A percentile compares a stretch with the other conserved stretches of the same genome.
These are phyloP conservation scores for Neurospora sp. DNA, from an alignment of 495 filamentous ascomycete species.

Conservation along the genomic window DNA sequence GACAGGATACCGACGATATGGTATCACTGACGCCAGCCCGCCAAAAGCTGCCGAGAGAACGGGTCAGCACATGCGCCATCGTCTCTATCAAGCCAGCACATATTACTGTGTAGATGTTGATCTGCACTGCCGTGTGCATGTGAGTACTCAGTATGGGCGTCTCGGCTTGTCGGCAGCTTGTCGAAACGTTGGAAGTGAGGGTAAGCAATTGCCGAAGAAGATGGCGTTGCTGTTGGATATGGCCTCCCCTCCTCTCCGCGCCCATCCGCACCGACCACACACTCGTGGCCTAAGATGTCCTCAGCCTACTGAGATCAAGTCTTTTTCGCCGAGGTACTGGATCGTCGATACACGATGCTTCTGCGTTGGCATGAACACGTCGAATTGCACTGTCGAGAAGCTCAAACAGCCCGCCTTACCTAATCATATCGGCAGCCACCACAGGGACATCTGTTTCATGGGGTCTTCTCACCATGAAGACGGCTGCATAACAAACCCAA, in stretches of 20 bases:
- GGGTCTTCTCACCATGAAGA: neutral
- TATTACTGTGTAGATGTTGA: neutral
- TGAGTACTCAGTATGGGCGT: neutral
- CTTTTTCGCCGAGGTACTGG: neutral
- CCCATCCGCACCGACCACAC: neutral
- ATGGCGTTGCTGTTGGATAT: neutral
- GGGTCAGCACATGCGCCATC: neutral
- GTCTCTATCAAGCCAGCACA: neutral
- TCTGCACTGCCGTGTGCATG: neutral
- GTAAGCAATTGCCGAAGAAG: neutral
- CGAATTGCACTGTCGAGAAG: neutral
- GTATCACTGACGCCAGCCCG: neutral
- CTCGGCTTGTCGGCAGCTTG: constrained; percentile 5
- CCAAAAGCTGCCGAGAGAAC: neutral
- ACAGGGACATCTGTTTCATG: neutral
- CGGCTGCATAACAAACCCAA: neutral
- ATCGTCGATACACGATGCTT: neutral
- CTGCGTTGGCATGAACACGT: neutral
- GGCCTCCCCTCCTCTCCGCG: neutral
- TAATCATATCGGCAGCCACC: neutral
- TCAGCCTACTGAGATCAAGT: neutral
- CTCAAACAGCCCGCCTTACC: neutral
- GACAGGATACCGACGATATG: neutral
- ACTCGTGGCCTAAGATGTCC: neutral
- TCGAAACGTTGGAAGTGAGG: neutral